Evolutionary conservation across 768 basidiomycete species (phyloP), one percentile per base, ranked within the genome.

Genomic region (Russula lepida): DNA sequence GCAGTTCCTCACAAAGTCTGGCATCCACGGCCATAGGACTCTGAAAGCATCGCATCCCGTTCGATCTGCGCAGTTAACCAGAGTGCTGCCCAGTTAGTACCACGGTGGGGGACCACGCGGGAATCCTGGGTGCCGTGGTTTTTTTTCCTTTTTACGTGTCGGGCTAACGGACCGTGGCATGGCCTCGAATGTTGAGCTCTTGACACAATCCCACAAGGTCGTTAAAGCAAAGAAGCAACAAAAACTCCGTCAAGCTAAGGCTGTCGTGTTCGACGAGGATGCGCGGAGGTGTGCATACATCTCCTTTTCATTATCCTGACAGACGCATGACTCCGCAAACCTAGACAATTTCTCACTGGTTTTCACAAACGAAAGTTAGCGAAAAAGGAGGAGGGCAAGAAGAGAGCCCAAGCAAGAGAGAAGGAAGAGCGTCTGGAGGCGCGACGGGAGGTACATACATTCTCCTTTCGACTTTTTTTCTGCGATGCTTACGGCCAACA

Each of bases 341-440:
- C 35, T 68, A 95, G 93, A 69, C 88, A 95, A 61, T 97, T 89
- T 74, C 75, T 97, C 70, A 95, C 92, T 19, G 94, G 94, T 28
- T 97, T 97, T 71, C 88, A 89, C 72, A 95, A 95, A 74, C 84
- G 94, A 67, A 97, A 95, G 74, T 74, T 92, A 54, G 86, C 84
- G 62, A 91, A 88, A 71, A 80, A 84, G 64, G 90, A 95, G 67
- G 86, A 82, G 52, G 81, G 85, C 47, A 84, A 82, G 67, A 79
- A 83, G 66, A 87, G 82, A 71, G 90, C 91, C 13, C 74, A 81
- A 63, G 84, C 91, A 68, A 77, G 86, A 65, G 88, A 92, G 68
- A 91, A 89, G 70, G 81, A 84, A 68, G 85, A 86, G 56, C 81
- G 86, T 67, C 75, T 84, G 23, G 86, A 92, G 67, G 72, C 81